Conservation (phyloP, 371 early-diverging fungal genomes). For the Mortierella sp. region DNA sequence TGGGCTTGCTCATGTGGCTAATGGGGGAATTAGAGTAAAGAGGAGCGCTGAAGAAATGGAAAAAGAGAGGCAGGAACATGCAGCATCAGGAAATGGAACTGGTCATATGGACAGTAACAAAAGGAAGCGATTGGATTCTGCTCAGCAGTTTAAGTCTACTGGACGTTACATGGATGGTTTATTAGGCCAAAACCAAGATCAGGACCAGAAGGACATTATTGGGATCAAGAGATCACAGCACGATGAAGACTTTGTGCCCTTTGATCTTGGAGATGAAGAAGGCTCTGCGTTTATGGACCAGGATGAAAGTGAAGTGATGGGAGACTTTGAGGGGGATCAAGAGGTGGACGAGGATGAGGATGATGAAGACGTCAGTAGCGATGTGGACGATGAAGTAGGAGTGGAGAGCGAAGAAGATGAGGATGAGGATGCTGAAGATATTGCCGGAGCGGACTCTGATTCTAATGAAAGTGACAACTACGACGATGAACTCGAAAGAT, state of each 20-base stretch:
- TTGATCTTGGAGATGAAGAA: conserved; percentile 34
- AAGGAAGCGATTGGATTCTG: conserved; percentile 14
- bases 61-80: conserved; percentile 18
- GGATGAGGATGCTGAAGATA: conserved; percentile 31
- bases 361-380: conserved; percentile 21
- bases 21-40: conserved; percentile 43
- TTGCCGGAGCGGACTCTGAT: neutral
- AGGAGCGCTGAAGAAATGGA: conserved; percentile 29
- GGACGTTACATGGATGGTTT: conserved; percentile 31
- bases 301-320: conserved; percentile 25
- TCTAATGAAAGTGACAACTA: conserved; percentile 7
- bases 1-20: conserved; percentile 67
- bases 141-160: conserved; percentile 7
- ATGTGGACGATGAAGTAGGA: conserved; percentile 10
- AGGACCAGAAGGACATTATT: neutral
- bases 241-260: conserved; percentile 53
- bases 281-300: conserved; percentile 26
- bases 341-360: conserved; percentile 36
- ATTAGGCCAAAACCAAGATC: neutral
- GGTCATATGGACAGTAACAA: conserved; percentile 3
- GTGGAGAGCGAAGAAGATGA: conserved; percentile 18
- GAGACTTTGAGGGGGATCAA: conserved; percentile 22
- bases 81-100: neutral
- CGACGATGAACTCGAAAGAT: conserved; percentile 6
- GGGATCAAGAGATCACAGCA: conserved; percentile 8